Percentiles rank a stretch among this genome's conserved stretches.
Conservation (phyloP, 345 rosid species). For the Syzygium jambos region DNA sequence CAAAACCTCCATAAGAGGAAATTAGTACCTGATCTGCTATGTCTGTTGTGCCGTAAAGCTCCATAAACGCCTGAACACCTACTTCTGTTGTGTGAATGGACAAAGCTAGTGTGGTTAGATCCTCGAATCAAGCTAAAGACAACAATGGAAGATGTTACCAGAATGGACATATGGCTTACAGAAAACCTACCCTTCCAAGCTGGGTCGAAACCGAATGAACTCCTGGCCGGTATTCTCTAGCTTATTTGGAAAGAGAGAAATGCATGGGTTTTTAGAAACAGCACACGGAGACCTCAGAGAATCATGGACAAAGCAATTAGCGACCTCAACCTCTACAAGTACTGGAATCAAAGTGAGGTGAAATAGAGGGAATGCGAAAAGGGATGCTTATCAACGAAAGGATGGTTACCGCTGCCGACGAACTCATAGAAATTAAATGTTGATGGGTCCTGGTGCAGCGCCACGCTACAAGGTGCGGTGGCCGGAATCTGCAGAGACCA, state of each 20-base stretch:
- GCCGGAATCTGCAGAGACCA: too few species aligned
- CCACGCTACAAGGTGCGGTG: too few species aligned
- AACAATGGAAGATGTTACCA: accelerated
- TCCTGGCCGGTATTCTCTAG: neutral
- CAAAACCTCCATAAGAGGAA: neutral
- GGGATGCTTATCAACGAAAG: too few species aligned
- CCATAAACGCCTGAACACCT: neutral
- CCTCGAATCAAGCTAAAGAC: neutral
- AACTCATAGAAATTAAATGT: too few species aligned
- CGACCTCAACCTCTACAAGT: too few species aligned
- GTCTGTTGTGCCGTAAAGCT: neutral
- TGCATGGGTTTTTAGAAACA: neutral
- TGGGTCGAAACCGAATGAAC: neutral
- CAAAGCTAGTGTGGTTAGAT: neutral
- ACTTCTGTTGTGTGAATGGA: neutral
- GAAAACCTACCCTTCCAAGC: neutral
- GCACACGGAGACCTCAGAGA: neutral
- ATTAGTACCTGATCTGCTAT: neutral
- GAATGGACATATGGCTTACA: neutral
- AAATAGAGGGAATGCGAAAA: too few species aligned
- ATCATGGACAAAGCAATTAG: neutral
- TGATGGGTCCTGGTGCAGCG: too few species aligned
- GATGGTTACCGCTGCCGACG: too few species aligned
- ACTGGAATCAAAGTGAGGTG: too few species aligned
- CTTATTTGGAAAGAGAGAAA: neutral